These are phyloP conservation scores for Rugosomyces carneus DNA, from an alignment of 1,284 basidiomycete genomes.

Conservation along the genomic window DNA sequence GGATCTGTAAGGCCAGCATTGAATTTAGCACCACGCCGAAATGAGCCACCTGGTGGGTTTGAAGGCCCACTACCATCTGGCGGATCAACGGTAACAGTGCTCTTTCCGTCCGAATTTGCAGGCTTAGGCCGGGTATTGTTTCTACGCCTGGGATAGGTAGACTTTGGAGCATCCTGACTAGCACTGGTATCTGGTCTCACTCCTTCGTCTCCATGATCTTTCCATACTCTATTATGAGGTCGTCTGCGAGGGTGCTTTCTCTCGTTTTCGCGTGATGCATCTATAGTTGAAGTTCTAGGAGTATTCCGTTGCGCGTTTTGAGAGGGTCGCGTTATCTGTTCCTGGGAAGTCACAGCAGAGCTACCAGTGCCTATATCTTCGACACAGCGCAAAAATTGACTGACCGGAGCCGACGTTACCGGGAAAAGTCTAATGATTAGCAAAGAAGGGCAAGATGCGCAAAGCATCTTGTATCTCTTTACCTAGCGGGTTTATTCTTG, in stretches of 20 bases:
- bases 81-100: neutral
- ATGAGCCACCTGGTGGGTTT: neutral
- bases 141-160: neutral
- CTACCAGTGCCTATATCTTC: constrained; percentile 4
- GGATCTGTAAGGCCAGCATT: constrained; percentile 20
- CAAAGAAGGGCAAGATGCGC: too few species aligned
- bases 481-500: neutral
- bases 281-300: constrained; percentile 3
- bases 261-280: constrained; percentile 6
- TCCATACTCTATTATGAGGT: constrained; percentile 3
- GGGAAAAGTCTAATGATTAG: too few species aligned
- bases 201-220: constrained; percentile 4
- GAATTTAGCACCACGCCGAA: constrained; percentile 14
- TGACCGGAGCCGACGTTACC: too few species aligned
- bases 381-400: too few species aligned
- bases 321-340: too few species aligned
- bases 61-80: neutral
- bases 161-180: neutral
- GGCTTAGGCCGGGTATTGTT: too few species aligned
- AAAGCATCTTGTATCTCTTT: too few species aligned
- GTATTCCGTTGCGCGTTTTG: neutral
- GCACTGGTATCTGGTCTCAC: constrained; percentile 2
- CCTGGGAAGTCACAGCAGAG: constrained; percentile 4
- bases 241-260: constrained; percentile 5
- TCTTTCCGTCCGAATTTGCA: neutral